These are phyloP conservation scores for Smallanthus sonchifolius DNA, from an alignment of 129 eudicot genomes.

Conservation along the genomic window DNA sequence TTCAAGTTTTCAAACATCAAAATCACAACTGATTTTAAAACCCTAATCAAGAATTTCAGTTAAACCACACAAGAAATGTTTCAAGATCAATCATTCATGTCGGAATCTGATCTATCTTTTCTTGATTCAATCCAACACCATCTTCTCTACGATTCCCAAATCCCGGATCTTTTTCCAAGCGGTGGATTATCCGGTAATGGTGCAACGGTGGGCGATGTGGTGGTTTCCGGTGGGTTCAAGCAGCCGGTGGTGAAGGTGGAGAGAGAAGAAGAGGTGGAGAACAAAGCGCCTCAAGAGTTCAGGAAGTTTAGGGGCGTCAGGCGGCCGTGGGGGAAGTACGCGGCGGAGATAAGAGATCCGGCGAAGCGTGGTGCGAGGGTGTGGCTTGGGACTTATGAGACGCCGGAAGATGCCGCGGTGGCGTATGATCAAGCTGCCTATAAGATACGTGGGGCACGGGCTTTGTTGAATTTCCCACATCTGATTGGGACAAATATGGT, in stretches of 20 bases:
- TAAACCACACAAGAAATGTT: slow-evolving; percentile 11
- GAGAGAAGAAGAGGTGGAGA: not conserved
- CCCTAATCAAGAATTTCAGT: slow-evolving; percentile 1
- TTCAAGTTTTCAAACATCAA: slow-evolving; percentile 9
- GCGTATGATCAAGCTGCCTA: slow-evolving; percentile 51
- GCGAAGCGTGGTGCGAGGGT: slow-evolving; percentile 39
- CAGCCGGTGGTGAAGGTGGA: not conserved
- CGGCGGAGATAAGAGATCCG: slow-evolving; percentile 50
- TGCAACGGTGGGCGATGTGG: not conserved
- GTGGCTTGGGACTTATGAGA: slow-evolving; percentile 52
- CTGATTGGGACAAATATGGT: slow-evolving; percentile 31
- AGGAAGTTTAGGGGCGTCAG: slow-evolving; percentile 38
- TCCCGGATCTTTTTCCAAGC: slow-evolving; percentile 20
- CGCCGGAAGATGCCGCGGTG: slow-evolving; percentile 47
- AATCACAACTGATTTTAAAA: not conserved
- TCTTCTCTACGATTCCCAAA: slow-evolving; percentile 37
- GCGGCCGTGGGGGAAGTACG: slow-evolving; percentile 50
- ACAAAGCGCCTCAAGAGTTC: slow-evolving; percentile 22
- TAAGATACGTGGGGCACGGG: slow-evolving; percentile 37
- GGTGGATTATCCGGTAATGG: not conserved
- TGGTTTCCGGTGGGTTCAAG: slow-evolving; percentile 1
- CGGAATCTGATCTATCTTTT: slow-evolving; percentile 38
- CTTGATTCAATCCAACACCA: slow-evolving; percentile 41
- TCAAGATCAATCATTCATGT: slow-evolving; percentile 23
- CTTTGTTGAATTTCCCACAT: slow-evolving; percentile 45